Conservation (phyloP, 2,329 filamentous ascomycete genomes). For the Cordyceps farinosa region DNA sequence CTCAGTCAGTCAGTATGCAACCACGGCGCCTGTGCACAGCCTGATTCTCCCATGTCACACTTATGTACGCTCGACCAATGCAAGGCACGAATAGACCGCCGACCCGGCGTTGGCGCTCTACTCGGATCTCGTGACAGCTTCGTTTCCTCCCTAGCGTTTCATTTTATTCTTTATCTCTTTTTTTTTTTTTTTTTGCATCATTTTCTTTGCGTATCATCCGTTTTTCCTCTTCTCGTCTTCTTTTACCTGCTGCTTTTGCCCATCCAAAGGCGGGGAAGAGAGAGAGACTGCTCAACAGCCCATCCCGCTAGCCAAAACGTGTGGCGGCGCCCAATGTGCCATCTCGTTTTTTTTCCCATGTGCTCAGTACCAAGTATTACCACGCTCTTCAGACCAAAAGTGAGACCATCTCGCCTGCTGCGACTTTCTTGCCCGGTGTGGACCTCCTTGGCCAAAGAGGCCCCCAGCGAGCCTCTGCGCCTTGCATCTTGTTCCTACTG, state of each 20-base stretch:
- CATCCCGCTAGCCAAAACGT: slow-evolving; percentile 12
- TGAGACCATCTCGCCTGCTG: background rate
- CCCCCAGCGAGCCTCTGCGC: background rate
- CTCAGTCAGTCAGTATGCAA: background rate
- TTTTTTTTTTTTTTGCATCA: background rate
- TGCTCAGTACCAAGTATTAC: background rate
- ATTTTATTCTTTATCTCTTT: background rate
- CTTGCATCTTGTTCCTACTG: background rate
- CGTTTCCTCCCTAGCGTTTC: slow-evolving; percentile 1
- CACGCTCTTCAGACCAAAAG: background rate
- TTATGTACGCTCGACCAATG: slow-evolving; percentile 15
- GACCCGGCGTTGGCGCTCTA: background rate
- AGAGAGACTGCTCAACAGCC: background rate
- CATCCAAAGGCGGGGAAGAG: background rate
- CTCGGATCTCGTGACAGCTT: slow-evolving; percentile 10
- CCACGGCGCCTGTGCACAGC: slow-evolving; percentile 13
- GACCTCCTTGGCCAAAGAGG: background rate
- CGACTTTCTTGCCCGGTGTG: background rate
- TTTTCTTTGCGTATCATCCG: background rate
- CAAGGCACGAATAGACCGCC: slow-evolving; percentile 9
- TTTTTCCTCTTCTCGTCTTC: background rate
- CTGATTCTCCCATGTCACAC: slow-evolving; percentile 5
- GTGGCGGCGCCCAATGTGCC: slow-evolving; percentile 12
- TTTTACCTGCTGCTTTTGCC: background rate
- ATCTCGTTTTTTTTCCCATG: background rate